phyloP scores from a whole-genome alignment of 2,329 filamentous ascomycete species.

The Pyrenochaeta sp. region DNA sequence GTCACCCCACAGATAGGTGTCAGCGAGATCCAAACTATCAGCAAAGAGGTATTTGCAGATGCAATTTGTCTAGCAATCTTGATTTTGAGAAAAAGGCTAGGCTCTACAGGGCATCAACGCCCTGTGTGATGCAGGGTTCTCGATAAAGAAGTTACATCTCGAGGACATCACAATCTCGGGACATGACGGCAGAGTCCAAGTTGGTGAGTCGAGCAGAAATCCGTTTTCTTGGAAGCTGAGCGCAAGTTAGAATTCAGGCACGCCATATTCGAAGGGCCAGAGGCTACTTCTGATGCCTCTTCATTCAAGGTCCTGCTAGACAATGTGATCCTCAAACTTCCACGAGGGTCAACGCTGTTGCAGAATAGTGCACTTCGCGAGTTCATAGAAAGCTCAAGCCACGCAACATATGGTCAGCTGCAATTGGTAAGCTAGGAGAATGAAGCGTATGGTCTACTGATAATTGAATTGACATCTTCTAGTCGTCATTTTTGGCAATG shows the following conservation, averaged over 20 bases:
- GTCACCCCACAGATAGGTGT: slow-evolving; percentile 12
- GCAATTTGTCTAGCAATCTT: no score
- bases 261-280: neutral
- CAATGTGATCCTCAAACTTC: slow-evolving; percentile 5
- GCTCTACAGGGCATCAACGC: slow-evolving; percentile 10
- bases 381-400: no score
- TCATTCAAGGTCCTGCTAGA: slow-evolving; percentile 7
- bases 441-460: no score
- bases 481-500: no score
- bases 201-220: slow-evolving; percentile 12
- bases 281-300: slow-evolving; percentile 2
- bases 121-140: slow-evolving; percentile 9
- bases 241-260: slow-evolving; percentile 10
- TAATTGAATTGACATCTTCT: no score
- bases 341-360: neutral
- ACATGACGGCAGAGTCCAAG: slow-evolving; percentile 17
- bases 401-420: no score
- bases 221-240: no score
- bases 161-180: slow-evolving; percentile 15
- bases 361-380: no score
- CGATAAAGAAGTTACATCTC: slow-evolving; percentile 2
- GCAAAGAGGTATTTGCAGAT: slow-evolving; percentile 24
- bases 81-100: no score
- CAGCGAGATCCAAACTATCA: slow-evolving; percentile 16
- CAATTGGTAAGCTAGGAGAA: no score